Evolutionary conservation across 768 basidiomycete genomes (phyloP), one percentile per base, ranked within the genome.

Genomic region (Leccinum barrowsii): DNA sequence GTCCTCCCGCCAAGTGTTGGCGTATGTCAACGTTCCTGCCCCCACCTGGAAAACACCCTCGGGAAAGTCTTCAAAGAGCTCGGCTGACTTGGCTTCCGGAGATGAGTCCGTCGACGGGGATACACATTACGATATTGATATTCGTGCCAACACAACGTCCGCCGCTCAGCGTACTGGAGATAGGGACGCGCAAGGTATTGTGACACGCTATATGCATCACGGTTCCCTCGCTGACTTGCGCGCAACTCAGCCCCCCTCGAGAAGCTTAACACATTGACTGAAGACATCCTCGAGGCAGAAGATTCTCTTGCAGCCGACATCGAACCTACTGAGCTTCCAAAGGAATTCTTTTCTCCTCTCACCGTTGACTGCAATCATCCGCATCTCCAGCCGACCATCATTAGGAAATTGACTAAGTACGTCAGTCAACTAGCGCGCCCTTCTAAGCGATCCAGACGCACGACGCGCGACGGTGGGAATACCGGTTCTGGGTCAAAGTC

Each of bases 261-360:
- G 66, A 95, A 90, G 70, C 78, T 98, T 10, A 78, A 76, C 0
- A 83, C 85, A 2, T 74, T 92, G 17, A 76, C 96, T 1, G 91
- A 94, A 62, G 93, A 96, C 55, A 81, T 97, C 15, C 90, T 96
- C 56, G 87, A 90, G 61, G 85, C 89, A 0, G 86, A 91, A 64
- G 94, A 94, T 67, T 70, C 79, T 0, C 75, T 92, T 15, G 80
- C 86, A 3, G 75, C 83, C 0, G 86, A 89, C 51, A 70, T 76
- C 2, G 78, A 80, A 40, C 59, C 75, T n/a, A 59, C 68, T 13
- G 78, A 85, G 52, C 75, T 92, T 12, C 77, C 85, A 4, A 67
- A 76, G 28, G 82, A 86, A 7, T 88, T 78, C 67, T 94, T 85
- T 72, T 94, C 85, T 22, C 75, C 75, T 7, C 74, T 82, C 30